These are phyloP conservation scores for Stereocaulon alpinum DNA, from an alignment of 495 filamentous ascomycete genomes.

Conservation along the genomic window DNA sequence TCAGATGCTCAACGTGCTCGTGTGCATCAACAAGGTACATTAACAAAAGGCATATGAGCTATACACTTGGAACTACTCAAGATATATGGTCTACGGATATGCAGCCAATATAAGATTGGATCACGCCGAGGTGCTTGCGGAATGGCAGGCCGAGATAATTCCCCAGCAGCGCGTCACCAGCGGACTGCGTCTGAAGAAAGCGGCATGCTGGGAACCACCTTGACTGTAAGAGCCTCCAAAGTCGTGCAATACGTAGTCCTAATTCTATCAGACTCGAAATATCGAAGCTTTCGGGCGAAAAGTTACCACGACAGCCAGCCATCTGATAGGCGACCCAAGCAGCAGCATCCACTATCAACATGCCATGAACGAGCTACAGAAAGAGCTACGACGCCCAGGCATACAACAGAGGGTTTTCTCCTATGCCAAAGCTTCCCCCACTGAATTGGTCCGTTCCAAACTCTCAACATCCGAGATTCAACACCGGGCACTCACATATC, in stretches of 20 bases:
- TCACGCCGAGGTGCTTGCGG: not conserved
- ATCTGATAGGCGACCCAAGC: slow-evolving; percentile 64
- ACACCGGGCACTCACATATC: slow-evolving; percentile 77
- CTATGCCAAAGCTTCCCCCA: slow-evolving; percentile 76
- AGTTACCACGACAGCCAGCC: slow-evolving; percentile 85
- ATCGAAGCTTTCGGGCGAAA: slow-evolving; percentile 90
- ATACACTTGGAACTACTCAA: not conserved
- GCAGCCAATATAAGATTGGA: not conserved
- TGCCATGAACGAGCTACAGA: slow-evolving; percentile 83
- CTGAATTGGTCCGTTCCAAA: slow-evolving; percentile 84
- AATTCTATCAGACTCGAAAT: slow-evolving; percentile 58
- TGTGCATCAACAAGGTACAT: not conserved
- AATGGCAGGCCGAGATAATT: slow-evolving; percentile 23
- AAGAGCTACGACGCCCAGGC: slow-evolving; percentile 68
- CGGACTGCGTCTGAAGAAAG: slow-evolving; percentile 31
- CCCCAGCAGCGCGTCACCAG: slow-evolving; percentile 16
- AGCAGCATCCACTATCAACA: slow-evolving; percentile 60
- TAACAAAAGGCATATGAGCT: not conserved
- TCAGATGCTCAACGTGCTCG: slow-evolving; percentile 1
- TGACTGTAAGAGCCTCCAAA: slow-evolving; percentile 33
- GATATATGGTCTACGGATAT: not conserved
- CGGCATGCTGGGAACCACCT: slow-evolving; percentile 41
- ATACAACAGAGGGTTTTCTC: slow-evolving; percentile 85
- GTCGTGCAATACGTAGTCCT: slow-evolving; percentile 12
- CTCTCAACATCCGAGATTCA: slow-evolving; percentile 89